Evolutionary conservation across 495 filamentous ascomycete species (phyloP).

Genomic region (Penicillium silybi): DNA sequence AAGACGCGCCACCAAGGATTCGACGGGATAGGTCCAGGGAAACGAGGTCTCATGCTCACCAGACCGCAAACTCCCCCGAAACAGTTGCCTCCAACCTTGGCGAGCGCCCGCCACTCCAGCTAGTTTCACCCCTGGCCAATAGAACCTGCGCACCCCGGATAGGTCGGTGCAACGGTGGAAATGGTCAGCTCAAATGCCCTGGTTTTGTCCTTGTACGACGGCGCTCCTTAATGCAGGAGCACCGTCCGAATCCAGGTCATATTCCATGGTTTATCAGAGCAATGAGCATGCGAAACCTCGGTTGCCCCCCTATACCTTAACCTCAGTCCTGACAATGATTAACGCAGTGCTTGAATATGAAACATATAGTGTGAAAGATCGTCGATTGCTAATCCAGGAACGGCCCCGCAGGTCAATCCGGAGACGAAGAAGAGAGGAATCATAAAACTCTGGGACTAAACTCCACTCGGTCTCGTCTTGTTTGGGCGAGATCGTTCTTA

Average conservation of each 20-base stretch:
- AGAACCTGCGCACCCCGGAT: neutral
- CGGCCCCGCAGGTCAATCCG: neutral
- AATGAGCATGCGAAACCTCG: neutral
- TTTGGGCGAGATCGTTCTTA: neutral
- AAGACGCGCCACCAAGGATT: neutral
- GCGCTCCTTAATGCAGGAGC: neutral
- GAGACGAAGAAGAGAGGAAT: too few species aligned
- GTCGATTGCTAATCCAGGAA: neutral
- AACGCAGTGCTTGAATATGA: neutral
- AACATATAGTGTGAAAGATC: neutral
- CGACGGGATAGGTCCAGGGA: neutral
- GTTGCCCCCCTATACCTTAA: neutral
- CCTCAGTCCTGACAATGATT: neutral
- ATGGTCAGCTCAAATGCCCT: neutral
- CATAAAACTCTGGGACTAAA: neutral
- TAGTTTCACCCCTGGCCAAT: slow-evolving; percentile 5
- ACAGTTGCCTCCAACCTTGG: slow-evolving; percentile 5
- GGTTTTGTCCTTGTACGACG: neutral
- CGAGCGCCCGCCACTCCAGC: slow-evolving; percentile 11
- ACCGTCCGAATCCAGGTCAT: neutral
- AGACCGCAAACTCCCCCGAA: neutral
- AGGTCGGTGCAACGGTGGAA: slow-evolving; percentile 14
- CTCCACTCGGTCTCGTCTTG: neutral
- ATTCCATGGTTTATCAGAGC: neutral
- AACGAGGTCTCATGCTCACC: neutral